phyloP scores from a whole-genome alignment of 192 early-diverging fungal species.

The Linnemannia elongata region DNA sequence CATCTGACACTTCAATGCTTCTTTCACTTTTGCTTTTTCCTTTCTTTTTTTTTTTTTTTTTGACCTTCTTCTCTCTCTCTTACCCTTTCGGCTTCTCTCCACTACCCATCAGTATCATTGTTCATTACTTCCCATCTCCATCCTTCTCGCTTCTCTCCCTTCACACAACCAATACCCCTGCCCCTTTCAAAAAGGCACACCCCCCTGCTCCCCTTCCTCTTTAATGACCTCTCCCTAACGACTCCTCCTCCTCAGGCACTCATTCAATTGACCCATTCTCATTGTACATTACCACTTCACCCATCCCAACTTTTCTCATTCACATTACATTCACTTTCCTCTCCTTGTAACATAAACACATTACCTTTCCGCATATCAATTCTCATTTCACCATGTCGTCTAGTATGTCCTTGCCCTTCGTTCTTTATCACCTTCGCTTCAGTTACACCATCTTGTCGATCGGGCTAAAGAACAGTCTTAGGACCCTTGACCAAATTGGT shows the following conservation, averaged over 20 bases:
- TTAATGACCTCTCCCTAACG: not conserved
- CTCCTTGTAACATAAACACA: not conserved
- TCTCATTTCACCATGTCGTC: not conserved
- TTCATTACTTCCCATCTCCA: not conserved
- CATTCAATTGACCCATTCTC: not conserved
- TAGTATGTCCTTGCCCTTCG: not conserved
- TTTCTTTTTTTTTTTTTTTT: not conserved
- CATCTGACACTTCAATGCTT: not conserved
- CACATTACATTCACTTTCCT: not conserved
- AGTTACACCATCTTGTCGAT: not conserved
- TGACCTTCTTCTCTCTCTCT: not conserved
- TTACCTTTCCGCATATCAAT: not conserved
- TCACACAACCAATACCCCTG: not conserved
- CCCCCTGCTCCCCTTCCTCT: not conserved
- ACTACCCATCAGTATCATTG: not conserved
- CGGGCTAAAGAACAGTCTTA: not conserved
- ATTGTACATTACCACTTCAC: not conserved
- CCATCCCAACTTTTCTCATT: not conserved
- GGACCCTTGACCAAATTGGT: no score
- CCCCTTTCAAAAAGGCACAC: no score
- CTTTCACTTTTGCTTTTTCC: not conserved
- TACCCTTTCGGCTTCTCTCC: not conserved
- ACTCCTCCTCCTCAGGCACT: not conserved
- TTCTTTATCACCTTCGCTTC: no score
- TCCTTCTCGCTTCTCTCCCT: not conserved